Conservation (phyloP, 208 protist species). For the Wallacemonas sp. region DNA sequence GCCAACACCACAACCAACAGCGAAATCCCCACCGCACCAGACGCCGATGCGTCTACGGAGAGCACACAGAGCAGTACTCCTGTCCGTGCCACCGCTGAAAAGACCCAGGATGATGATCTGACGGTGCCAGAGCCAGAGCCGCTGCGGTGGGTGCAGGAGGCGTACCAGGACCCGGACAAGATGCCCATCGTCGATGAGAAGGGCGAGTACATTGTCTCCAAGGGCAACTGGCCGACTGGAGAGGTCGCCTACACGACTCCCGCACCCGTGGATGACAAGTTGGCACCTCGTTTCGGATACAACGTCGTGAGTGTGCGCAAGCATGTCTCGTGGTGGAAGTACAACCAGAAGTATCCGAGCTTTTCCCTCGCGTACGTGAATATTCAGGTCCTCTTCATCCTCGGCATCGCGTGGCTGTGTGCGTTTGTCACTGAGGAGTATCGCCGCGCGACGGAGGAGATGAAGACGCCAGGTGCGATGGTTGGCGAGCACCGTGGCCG, state of each 20-base stretch:
- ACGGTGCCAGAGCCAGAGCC: conserved; percentile 45
- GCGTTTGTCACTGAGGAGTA: conserved; percentile 79
- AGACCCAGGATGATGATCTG: conserved; percentile 3
- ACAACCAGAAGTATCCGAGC: conserved; percentile 81
- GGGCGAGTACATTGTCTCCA: conserved; percentile 85
- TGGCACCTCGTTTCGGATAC: conserved; percentile 84
- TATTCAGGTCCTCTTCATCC: conserved; percentile 77
- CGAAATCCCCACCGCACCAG: neutral
- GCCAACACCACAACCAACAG: no score
- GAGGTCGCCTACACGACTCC: conserved; percentile 82
- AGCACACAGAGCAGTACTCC: no score
- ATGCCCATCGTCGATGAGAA: conserved; percentile 71
- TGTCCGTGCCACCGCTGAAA: neutral
- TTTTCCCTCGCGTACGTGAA: conserved; percentile 85
- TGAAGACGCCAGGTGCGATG: conserved; percentile 83
- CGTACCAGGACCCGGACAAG: conserved; percentile 38
- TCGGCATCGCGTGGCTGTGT: conserved; percentile 75
- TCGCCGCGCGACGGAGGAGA: conserved; percentile 57
- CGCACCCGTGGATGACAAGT: conserved; percentile 60
- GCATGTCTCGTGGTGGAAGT: conserved; percentile 88
- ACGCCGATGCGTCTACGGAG: neutral
- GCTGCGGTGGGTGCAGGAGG: conserved; percentile 69
- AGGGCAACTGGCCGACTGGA: conserved; percentile 83
- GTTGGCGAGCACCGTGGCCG: conserved; percentile 81
- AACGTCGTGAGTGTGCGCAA: conserved; percentile 89